phyloP scores from a whole-genome alignment of 1,139 yeast species.

The Waltiozyma sp. region DNA sequence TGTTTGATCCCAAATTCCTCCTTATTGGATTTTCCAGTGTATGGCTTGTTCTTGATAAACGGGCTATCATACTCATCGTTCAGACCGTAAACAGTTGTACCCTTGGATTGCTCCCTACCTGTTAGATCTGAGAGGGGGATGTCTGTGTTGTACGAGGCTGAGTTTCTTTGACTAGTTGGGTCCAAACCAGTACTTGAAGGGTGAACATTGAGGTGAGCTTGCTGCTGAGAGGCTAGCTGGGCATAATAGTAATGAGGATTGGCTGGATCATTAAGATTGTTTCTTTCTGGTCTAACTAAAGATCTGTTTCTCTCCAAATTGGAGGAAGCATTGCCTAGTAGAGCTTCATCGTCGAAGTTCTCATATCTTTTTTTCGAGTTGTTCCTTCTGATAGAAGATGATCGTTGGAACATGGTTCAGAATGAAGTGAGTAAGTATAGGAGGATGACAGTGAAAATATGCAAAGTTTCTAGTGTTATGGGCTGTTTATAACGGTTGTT shows the following conservation, averaged over 20 bases:
- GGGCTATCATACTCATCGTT: conserved; percentile 40
- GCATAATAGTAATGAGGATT: conserved; percentile 75
- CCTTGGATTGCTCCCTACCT: conserved; percentile 22
- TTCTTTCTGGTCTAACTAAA: conserved; percentile 71
- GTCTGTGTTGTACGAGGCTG: conserved; percentile 3
- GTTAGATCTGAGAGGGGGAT: conserved; percentile 14
- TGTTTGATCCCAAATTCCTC: not conserved
- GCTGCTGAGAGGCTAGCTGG: conserved; percentile 66
- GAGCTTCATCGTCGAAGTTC: conserved; percentile 16
- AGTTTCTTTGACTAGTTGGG: conserved; percentile 28
- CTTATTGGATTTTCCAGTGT: not conserved
- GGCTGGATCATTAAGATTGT: conserved; percentile 47
- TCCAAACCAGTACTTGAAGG: conserved; percentile 71
- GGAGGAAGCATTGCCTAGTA: conserved; percentile 8
- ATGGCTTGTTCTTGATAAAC: conserved; percentile 1
- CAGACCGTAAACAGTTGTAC: conserved; percentile 46
- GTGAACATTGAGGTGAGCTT: conserved; percentile 48
- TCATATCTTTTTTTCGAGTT: conserved; percentile 12
- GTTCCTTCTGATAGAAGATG: conserved; percentile 13
- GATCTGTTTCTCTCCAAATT: conserved; percentile 42
- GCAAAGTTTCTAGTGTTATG: not conserved
- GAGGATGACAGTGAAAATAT: no score
- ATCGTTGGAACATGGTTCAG: conserved; percentile 13
- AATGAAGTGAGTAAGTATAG: not conserved
- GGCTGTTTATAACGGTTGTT: no score